A percentile compares a stretch with the other conserved stretches of the same genome.
These are phyloP conservation scores for Calonectria honghensis DNA, from an alignment of 2,329 filamentous ascomycete genomes.

Conservation along the genomic window DNA sequence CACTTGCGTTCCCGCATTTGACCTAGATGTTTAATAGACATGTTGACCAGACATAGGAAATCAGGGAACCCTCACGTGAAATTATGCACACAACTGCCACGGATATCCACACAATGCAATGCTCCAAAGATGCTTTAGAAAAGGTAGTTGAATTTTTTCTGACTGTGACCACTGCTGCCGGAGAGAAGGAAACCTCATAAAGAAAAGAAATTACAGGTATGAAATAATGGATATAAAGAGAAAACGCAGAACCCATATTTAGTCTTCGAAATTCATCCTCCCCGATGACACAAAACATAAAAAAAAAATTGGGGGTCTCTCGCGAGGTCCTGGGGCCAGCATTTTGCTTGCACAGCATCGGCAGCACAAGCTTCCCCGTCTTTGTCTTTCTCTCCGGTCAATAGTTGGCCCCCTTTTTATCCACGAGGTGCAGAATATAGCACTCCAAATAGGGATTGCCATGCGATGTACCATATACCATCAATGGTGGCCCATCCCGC, in stretches of 20 bases:
- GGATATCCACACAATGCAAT: conserved; percentile 5
- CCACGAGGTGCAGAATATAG: conserved; percentile 53
- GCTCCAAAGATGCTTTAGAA: conserved; percentile 39
- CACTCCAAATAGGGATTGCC: conserved; percentile 51
- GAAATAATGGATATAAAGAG: conserved; percentile 57
- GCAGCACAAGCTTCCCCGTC: conserved; percentile 43
- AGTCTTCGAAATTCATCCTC: conserved; percentile 54
- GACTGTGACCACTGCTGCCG: conserved; percentile 54
- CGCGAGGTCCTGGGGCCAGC: conserved; percentile 49
- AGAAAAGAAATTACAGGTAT: conserved; percentile 55
- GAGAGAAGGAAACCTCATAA: conserved; percentile 55
- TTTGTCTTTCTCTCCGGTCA: conserved; percentile 52
- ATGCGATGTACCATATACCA: conserved; percentile 53
- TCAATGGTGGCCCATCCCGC: conserved; percentile 48
- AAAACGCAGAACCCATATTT: conserved; percentile 54
- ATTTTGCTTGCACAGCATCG: conserved; percentile 45
- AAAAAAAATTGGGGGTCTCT: conserved; percentile 53
- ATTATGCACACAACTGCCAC: conserved; percentile 5
- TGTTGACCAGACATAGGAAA: not conserved
- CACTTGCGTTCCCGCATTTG: not conserved
- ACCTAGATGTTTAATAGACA: conserved; percentile 5
- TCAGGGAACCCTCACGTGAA: not conserved
- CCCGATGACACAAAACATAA: conserved; percentile 50
- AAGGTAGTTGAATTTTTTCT: conserved; percentile 53
- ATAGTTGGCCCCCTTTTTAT: conserved; percentile 51